Evolutionary conservation across 495 filamentous ascomycete species (phyloP).

Genomic region (Chaetomium fimeti): DNA sequence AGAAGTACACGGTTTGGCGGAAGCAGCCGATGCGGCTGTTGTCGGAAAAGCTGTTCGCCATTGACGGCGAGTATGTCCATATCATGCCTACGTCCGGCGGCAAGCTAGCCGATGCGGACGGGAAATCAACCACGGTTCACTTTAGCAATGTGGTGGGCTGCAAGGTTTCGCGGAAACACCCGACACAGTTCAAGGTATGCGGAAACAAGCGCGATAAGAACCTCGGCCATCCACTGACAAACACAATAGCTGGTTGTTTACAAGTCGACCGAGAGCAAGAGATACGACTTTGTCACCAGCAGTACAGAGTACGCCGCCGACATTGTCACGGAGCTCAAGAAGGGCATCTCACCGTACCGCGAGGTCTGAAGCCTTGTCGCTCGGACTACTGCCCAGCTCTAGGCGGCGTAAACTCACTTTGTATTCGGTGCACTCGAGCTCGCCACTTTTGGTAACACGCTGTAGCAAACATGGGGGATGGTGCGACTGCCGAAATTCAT

Average conservation of each 20-base stretch:
- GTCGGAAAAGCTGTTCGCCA: slow-evolving; percentile 75
- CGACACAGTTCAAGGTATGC: slow-evolving; percentile 80
- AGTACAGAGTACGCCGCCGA: slow-evolving; percentile 77
- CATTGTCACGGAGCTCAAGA: slow-evolving; percentile 85
- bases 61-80: slow-evolving; percentile 95
- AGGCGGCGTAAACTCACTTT: too few relatives aligned
- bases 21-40: slow-evolving; percentile 95
- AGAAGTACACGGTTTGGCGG: slow-evolving; percentile 86
- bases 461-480: background rate
- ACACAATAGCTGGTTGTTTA: slow-evolving; percentile 64
- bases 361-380: slow-evolving; percentile 26
- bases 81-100: slow-evolving; percentile 71
- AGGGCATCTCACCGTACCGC: slow-evolving; percentile 59
- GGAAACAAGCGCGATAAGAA: background rate
- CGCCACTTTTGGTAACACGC: background rate
- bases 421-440: too few relatives aligned
- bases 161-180: slow-evolving; percentile 87
- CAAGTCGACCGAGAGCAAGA: slow-evolving; percentile 80
- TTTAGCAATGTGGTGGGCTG: slow-evolving; percentile 91
- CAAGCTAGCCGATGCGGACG: slow-evolving; percentile 59
- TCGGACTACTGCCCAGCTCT: background rate
- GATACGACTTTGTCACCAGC: slow-evolving; percentile 93
- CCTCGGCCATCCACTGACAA: slow-evolving; percentile 19
- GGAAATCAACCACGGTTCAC: slow-evolving; percentile 85
- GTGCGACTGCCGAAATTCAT: background rate